Conservation (phyloP, 495 filamentous ascomycete genomes). For the Emericellopsis terricola region DNA sequence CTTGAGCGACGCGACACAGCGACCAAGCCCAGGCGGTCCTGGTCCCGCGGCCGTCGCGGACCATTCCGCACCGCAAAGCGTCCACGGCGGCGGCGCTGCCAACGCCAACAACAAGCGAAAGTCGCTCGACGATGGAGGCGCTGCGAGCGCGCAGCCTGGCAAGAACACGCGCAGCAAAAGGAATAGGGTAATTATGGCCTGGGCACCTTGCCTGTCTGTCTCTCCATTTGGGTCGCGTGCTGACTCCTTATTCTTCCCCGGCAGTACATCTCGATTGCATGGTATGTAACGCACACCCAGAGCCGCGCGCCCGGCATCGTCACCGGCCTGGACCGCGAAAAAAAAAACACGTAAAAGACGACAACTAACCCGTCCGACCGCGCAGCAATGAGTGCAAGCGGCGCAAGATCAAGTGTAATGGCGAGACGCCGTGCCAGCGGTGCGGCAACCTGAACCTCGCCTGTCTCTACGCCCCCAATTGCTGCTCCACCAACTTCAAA, state of each 20-base stretch:
- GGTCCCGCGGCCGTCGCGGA: conserved; percentile 16
- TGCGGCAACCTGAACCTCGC: conserved; percentile 68
- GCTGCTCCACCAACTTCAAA: conserved; percentile 62
- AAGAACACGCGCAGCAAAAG: conserved; percentile 42
- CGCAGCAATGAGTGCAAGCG: conserved; percentile 75
- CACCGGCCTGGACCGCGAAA: too few relatives aligned
- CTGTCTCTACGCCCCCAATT: conserved; percentile 84
- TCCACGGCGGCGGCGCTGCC: background rate
- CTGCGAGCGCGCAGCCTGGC: conserved; percentile 6
- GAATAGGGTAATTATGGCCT: conserved; percentile 23
- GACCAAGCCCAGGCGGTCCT: conserved; percentile 3
- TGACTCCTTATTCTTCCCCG: conserved; percentile 1
- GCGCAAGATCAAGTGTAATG: conserved; percentile 87
- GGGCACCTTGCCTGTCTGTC: background rate
- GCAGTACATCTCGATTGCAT: conserved; percentile 82
- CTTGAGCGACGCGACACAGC: conserved; percentile 6
- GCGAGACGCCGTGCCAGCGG: conserved; percentile 62
- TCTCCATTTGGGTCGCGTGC: background rate
- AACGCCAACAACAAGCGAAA: conserved; percentile 20
- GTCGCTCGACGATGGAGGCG: conserved; percentile 13
- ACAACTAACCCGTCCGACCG: background rate
- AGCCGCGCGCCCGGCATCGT: too few relatives aligned
- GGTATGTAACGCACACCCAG: too few relatives aligned
- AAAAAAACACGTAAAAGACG: background rate
- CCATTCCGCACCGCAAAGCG: conserved; percentile 14